These are phyloP conservation scores for Linum trigynum DNA, from an alignment of 345 rosid genomes.

Conservation along the genomic window DNA sequence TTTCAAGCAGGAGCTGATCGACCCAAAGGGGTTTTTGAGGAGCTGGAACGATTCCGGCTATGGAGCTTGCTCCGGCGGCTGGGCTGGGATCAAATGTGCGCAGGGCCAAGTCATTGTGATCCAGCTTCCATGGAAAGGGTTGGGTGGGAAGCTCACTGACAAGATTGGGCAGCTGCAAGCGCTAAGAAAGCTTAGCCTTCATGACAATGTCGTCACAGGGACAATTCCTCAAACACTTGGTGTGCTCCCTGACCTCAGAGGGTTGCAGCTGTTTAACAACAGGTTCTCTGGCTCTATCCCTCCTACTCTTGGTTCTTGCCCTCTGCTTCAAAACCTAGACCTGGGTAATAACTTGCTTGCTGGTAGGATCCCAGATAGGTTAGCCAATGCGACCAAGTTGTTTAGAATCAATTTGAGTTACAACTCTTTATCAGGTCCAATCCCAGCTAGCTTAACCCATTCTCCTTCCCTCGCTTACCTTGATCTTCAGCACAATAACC, in stretches of 20 bases:
- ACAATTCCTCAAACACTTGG: conserved; percentile 17
- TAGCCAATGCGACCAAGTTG: neutral
- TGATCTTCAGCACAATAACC: conserved; percentile 48
- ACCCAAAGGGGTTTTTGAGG: conserved; percentile 15
- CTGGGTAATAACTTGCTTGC: neutral
- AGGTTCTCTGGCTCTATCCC: conserved; percentile 18
- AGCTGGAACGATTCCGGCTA: conserved; percentile 18
- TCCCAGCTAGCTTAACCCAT: conserved; percentile 37
- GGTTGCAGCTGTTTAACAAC: conserved; percentile 19
- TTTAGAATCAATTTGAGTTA: conserved; percentile 42
- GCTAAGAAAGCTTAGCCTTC: conserved; percentile 20
- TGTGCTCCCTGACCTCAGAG: conserved; percentile 18
- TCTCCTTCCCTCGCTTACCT: conserved; percentile 45
- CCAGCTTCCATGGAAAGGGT: conserved; percentile 23
- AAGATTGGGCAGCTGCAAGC: conserved; percentile 22
- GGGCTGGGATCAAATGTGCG: conserved; percentile 18
- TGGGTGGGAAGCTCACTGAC: conserved; percentile 20
- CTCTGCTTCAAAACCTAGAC: conserved; percentile 18
- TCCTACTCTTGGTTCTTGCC: conserved; percentile 20
- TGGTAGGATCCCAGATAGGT: neutral
- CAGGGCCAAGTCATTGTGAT: conserved; percentile 24
- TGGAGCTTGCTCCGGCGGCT: neutral
- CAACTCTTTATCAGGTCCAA: conserved; percentile 44
- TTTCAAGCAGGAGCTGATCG: conserved; percentile 16
- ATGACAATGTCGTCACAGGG: conserved; percentile 18